phyloP scores from a whole-genome alignment of 441 rosid genomes.

The Daphne laureola region DNA sequence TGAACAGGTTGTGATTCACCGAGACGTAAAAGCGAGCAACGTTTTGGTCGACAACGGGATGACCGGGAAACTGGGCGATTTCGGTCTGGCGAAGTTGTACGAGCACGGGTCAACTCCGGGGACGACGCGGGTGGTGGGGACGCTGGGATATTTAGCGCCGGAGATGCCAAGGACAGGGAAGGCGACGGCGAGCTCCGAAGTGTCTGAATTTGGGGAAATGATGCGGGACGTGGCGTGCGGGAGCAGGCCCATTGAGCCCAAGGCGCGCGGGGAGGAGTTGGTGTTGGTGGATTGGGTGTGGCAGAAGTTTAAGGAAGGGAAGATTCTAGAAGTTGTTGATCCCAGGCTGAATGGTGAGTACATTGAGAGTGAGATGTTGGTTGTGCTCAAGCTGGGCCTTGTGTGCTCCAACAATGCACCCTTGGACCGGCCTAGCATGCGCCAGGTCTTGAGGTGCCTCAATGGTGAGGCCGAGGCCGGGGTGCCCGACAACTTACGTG shows the following conservation, averaged over 20 bases:
- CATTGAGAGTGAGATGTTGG: slow-evolving; percentile 31
- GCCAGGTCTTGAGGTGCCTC: slow-evolving; percentile 53
- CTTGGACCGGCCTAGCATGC: slow-evolving; percentile 54
- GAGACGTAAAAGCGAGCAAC: slow-evolving; percentile 80
- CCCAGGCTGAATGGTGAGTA: slow-evolving; percentile 32
- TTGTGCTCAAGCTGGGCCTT: slow-evolving; percentile 63
- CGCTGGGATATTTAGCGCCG: slow-evolving; percentile 84
- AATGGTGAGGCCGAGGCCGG: slow-evolving; percentile 50
- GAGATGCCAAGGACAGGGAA: slow-evolving; percentile 74
- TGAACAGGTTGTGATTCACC: slow-evolving; percentile 71
- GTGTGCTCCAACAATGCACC: slow-evolving; percentile 53
- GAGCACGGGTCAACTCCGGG: slow-evolving; percentile 78
- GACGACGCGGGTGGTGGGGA: slow-evolving; percentile 82
- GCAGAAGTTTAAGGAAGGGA: slow-evolving; percentile 34
- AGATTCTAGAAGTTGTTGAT: slow-evolving; percentile 41
- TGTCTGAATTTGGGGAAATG: slow-evolving; percentile 77
- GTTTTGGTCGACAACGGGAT: slow-evolving; percentile 54
- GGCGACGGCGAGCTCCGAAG: slow-evolving; percentile 61
- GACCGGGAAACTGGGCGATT: slow-evolving; percentile 70
- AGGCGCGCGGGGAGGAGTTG: slow-evolving; percentile 42
- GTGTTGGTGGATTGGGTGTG: slow-evolving; percentile 74
- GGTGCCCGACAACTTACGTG: slow-evolving; percentile 30
- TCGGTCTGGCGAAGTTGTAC: slow-evolving; percentile 68
- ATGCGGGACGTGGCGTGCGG: slow-evolving; percentile 70
- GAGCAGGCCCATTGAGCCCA: slow-evolving; percentile 62